Evolutionary conservation across 352 stramenopile species (phyloP).

Genomic region (Globisporangium alternatum): DNA sequence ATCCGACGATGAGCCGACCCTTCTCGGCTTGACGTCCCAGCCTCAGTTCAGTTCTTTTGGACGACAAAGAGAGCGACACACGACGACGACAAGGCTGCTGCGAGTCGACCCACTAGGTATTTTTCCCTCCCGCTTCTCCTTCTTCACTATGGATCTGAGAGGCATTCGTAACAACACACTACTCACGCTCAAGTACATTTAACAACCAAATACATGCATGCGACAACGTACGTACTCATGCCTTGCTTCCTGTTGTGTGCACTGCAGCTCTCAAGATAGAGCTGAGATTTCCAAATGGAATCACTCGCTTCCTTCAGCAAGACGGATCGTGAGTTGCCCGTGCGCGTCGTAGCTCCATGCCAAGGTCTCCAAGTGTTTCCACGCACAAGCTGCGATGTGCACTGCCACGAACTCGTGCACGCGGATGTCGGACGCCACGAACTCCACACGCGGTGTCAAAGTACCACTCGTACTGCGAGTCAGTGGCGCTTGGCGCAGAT

Average conservation of each 20-base stretch:
- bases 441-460: not conserved
- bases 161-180: slow-evolving; percentile 5
- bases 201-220: slow-evolving; percentile 5
- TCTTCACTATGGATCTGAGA: slow-evolving; percentile 11
- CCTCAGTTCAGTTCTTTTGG: slow-evolving; percentile 9
- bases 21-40: not conserved
- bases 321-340: not conserved
- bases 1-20: not conserved
- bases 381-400: slow-evolving; percentile 12
- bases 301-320: not conserved
- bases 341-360: slow-evolving; percentile 9
- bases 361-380: slow-evolving; percentile 15
- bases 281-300: no score
- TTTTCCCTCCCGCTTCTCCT: slow-evolving; percentile 1
- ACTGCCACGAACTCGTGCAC: slow-evolving; percentile 19
- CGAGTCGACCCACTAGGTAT: slow-evolving; percentile 7
- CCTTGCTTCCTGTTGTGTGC: no score
- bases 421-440: not conserved
- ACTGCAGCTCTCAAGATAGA: no score
- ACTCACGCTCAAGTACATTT: slow-evolving; percentile 5
- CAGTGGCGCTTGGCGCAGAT: not conserved
- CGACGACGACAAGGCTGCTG: not conserved
- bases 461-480: not conserved
- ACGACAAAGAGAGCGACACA: slow-evolving; percentile 9
- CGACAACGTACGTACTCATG: not conserved